A percentile compares a stretch with the other conserved stretches of the same genome.
phyloP scores from a whole-genome alignment of 495 filamentous ascomycete species.

The Aspergillus carlsbadensis region DNA sequence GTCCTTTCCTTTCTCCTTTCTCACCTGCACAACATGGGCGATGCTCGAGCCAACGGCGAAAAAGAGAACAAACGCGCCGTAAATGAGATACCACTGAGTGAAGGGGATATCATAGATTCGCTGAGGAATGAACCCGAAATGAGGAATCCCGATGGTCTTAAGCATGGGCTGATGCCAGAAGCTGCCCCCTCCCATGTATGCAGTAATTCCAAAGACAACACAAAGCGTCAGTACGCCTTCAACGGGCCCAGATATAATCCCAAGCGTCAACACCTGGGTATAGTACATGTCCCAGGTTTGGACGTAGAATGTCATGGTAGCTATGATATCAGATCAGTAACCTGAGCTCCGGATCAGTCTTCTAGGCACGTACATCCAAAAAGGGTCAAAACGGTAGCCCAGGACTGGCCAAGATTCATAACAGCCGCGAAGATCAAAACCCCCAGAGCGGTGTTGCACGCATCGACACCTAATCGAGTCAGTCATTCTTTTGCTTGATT shows the following conservation, averaged over 20 bases:
- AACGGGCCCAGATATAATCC: constrained; percentile 90
- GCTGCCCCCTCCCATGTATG: constrained; percentile 77
- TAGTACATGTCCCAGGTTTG: constrained; percentile 99
- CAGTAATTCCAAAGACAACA: constrained; percentile 80
- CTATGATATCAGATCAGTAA: constrained; percentile 39
- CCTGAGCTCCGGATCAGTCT: background rate
- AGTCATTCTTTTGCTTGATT: background rate
- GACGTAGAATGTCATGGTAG: constrained; percentile 89
- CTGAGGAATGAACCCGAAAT: constrained; percentile 63
- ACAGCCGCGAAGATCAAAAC: constrained; percentile 85
- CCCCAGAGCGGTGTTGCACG: constrained; percentile 91
- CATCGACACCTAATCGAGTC: constrained; percentile 69
- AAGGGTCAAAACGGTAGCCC: constrained; percentile 80
- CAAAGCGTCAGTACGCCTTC: constrained; percentile 89
- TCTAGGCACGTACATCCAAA: constrained; percentile 66
- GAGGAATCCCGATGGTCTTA: constrained; percentile 63
- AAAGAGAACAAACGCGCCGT: constrained; percentile 77
- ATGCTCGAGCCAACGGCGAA: constrained; percentile 75
- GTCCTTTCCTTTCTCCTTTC: constrained; percentile 68
- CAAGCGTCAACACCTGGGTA: constrained; percentile 90
- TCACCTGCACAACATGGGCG: constrained; percentile 77
- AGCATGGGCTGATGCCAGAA: constrained; percentile 91
- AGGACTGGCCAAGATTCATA: constrained; percentile 91
- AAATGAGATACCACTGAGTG: constrained; percentile 91
- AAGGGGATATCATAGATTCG: constrained; percentile 74